Base-by-base conservation (phyloP, 2,329 filamentous ascomycete species). In the Fusarium sp. region DNA sequence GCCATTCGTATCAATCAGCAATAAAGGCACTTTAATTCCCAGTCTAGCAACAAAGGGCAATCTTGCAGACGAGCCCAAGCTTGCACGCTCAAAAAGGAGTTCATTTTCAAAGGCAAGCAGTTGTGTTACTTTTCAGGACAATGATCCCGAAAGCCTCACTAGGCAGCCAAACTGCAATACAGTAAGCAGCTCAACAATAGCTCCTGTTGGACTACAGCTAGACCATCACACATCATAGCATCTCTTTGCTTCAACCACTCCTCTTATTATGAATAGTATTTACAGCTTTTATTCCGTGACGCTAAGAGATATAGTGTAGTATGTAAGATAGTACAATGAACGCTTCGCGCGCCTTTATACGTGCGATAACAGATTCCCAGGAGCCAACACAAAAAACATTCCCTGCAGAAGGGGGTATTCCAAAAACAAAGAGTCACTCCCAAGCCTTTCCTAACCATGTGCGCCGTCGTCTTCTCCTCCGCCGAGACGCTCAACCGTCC, bases 401-500 rank as follows among this genome's bases (percentile, higher is more conserved):
- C 65, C 69, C 69, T 68, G 70, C 64, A 66, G 57, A 66, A 75
- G 63, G 61, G 70, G 74, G 74, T 76, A 76, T 76, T 59, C 70
- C 61, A 58, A 56, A 72, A 65, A 50, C 25, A 47, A 33, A 42
- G 29, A 45, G 20, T 22, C 59, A 42, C 57, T 52, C 27, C 35
- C 20, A n/a, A 31, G 42, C 57, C 57, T 45, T 56, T 54, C 45
- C 65, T 71, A 80, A 56, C 65, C 74, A 59, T 71, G 72, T 35
- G 63, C 65, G 16, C 61, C 66, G 61, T 83, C 82, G 31, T 87
- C 86, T 66, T 89, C 88, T 65, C 87, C 85, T 47, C 88, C 88
- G 40, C 89, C 89, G 10, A 92, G 85, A 68, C 89, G 86, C 76
- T 91, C 89, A 36, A 92, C 90, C 38, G 91, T 86, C 72, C 93